phyloP scores from a whole-genome alignment of 352 stramenopile genomes.

The Phytophthora melonis region DNA sequence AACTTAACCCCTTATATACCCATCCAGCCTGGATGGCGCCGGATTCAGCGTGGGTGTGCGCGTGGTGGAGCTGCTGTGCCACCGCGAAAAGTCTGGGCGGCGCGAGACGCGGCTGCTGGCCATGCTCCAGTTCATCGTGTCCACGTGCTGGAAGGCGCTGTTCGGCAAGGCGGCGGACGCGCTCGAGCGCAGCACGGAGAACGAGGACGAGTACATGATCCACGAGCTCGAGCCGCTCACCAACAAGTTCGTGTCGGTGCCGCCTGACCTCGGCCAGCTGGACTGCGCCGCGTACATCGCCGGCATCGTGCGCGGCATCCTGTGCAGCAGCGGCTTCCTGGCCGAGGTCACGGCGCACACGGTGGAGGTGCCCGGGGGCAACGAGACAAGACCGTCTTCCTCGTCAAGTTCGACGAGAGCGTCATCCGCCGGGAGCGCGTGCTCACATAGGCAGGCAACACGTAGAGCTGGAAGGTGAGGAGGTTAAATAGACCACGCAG shows the following conservation, averaged over 20 bases:
- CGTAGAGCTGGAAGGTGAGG: background rate
- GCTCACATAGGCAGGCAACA: conserved; percentile 50
- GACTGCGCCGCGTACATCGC: conserved; percentile 97
- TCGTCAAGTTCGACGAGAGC: conserved; percentile 88
- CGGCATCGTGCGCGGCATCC: conserved; percentile 93
- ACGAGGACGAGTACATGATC: conserved; percentile 99
- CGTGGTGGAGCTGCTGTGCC: conserved; percentile 94
- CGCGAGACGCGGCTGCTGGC: conserved; percentile 87
- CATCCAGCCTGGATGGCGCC: conserved; percentile 89
- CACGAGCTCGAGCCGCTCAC: conserved; percentile 94
- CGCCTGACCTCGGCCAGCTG: conserved; percentile 94
- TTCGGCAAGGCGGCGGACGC: conserved; percentile 97
- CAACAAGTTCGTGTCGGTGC: conserved; percentile 97
- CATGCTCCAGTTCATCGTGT: conserved; percentile 95
- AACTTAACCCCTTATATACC: background rate
- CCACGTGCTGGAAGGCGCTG: conserved; percentile 95
- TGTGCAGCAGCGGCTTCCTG: conserved; percentile 87
- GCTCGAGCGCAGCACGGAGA: conserved; percentile 96
- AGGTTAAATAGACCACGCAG: conserved; percentile 51
- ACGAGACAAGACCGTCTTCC: conserved; percentile 86
- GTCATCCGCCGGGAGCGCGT: conserved; percentile 82
- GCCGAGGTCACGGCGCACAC: conserved; percentile 81
- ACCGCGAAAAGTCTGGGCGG: conserved; percentile 81
- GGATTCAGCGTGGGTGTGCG: conserved; percentile 96
- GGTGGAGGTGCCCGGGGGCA: conserved; percentile 72